These are phyloP conservation scores for Diutina siamensis DNA, from an alignment of 1,139 yeast species.

Conservation along the genomic window DNA sequence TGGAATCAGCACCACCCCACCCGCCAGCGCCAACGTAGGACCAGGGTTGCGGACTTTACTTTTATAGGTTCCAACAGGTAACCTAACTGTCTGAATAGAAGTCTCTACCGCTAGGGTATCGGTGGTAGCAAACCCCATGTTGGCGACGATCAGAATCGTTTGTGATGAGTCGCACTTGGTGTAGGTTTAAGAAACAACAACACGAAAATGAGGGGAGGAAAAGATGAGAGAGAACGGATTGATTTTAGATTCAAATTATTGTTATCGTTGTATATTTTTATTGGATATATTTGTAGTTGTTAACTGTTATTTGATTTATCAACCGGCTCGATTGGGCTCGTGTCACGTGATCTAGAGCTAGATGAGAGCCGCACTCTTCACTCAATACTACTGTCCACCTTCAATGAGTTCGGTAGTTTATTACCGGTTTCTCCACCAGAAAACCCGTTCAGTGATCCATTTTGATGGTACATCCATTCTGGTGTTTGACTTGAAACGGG, in stretches of 20 bases:
- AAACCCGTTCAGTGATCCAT: constrained; percentile 63
- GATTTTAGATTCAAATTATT: too few relatives aligned
- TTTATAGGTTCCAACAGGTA: not conserved
- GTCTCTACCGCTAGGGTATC: not conserved
- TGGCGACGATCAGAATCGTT: not conserved
- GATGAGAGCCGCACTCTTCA: not conserved
- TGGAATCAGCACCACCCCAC: not conserved
- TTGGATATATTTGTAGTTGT: too few relatives aligned
- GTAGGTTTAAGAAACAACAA: not conserved
- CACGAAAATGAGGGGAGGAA: not conserved
- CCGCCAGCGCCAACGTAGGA: not conserved
- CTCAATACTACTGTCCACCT: not conserved
- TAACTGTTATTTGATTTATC: too few relatives aligned
- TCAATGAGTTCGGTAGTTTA: constrained; percentile 83
- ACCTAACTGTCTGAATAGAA: not conserved
- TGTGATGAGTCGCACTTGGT: constrained; percentile 1
- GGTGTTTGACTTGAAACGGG: constrained; percentile 87
- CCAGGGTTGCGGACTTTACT: not conserved
- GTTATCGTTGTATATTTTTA: too few relatives aligned
- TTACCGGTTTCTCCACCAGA: constrained; percentile 79
- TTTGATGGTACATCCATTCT: constrained; percentile 97
- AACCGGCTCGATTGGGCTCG: too few relatives aligned
- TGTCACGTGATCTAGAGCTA: too few relatives aligned
- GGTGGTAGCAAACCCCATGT: constrained; percentile 3
- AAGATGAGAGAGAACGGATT: not conserved